Evolutionary conservation across 139 green algal species (phyloP).

Genomic region (Coelastrella sp.): DNA sequence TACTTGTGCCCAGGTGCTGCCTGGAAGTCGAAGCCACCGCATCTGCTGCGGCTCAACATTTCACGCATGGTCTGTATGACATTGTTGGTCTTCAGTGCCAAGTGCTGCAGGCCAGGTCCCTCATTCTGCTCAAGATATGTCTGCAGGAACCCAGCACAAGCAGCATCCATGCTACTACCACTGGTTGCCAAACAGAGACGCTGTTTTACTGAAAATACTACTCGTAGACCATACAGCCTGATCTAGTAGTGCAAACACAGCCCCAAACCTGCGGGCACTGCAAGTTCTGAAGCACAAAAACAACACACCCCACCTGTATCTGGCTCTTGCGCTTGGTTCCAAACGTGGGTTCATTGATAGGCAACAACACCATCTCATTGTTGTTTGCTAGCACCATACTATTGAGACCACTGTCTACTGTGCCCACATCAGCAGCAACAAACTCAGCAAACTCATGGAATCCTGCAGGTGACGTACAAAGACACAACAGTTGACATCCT

Average conservation of each 20-base stretch:
- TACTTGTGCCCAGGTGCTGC: conserved; percentile 83
- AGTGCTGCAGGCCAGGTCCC: conserved; percentile 95
- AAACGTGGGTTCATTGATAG: conserved; percentile 97
- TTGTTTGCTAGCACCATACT: conserved; percentile 94
- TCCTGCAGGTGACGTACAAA: conserved; percentile 69
- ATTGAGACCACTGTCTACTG: conserved; percentile 92
- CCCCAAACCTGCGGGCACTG: too few relatives aligned
- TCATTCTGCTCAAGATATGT: conserved; percentile 99
- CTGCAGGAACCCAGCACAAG: conserved; percentile 79
- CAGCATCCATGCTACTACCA: too few relatives aligned
- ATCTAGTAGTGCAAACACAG: too few relatives aligned
- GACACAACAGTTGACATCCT: neutral
- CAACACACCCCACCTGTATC: conserved; percentile 73
- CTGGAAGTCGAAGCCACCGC: conserved; percentile 81
- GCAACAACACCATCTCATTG: conserved; percentile 95
- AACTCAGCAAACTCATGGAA: conserved; percentile 99
- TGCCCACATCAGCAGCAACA: conserved; percentile 96
- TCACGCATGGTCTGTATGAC: conserved; percentile 88
- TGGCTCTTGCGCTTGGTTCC: conserved; percentile 89
- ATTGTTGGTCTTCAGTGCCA: conserved; percentile 96
- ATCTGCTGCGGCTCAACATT: conserved; percentile 68
- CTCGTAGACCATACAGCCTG: too few relatives aligned
- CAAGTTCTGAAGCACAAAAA: too few relatives aligned
- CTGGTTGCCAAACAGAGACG: too few relatives aligned
- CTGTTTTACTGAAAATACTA: too few relatives aligned